Conservation (phyloP, 805 yeast species). For the Wickerhamomyces alni region DNA sequence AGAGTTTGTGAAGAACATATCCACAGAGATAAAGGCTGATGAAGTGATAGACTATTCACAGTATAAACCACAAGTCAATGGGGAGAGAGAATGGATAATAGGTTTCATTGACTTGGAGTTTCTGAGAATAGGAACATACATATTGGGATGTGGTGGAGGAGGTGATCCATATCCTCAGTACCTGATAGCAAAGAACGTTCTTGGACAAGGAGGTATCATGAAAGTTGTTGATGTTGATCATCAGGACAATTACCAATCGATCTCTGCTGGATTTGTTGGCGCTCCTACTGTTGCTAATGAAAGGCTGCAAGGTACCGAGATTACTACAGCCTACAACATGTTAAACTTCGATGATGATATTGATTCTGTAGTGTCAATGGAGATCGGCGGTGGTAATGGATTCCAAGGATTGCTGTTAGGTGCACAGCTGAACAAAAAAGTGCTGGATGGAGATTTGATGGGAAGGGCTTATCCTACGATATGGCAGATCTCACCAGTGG, state of each 20-base stretch:
- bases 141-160: constrained; percentile 43
- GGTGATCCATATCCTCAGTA: constrained; percentile 36
- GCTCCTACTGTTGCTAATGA: constrained; percentile 43
- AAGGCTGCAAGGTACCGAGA: constrained; percentile 34
- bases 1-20: not conserved
- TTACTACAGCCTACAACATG: constrained; percentile 26
- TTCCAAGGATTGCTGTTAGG: constrained; percentile 25
- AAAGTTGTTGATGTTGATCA: constrained; percentile 30
- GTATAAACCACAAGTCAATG: constrained; percentile 28
- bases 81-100: constrained; percentile 30
- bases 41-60: constrained; percentile 4
- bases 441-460: constrained; percentile 37
- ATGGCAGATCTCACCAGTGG: constrained; percentile 36
- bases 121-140: constrained; percentile 34
- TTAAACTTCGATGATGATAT: constrained; percentile 21
- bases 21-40: not conserved
- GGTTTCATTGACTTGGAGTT: constrained; percentile 33
- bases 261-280: constrained; percentile 35
- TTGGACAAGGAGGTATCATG: constrained; percentile 29
- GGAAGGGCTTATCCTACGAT: constrained; percentile 43
- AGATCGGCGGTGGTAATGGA: constrained; percentile 42
- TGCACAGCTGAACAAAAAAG: constrained; percentile 24
- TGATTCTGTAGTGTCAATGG: constrained; percentile 32
- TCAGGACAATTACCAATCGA: constrained; percentile 4
- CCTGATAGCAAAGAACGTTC: constrained; percentile 26